phyloP scores from a whole-genome alignment of 371 early-diverging fungal species.

The Parasitella parasitica region DNA sequence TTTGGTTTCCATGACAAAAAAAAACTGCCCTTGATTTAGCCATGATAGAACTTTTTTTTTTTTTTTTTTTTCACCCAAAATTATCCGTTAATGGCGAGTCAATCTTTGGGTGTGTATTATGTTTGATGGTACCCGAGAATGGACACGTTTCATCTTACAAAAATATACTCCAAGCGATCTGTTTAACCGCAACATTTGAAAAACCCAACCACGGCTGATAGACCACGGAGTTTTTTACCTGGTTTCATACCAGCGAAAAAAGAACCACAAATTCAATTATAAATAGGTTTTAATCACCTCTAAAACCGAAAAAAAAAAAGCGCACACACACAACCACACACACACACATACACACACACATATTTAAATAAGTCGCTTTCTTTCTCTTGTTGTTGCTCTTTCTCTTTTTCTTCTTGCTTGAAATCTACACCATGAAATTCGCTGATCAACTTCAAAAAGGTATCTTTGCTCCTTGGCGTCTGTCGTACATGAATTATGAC shows the following conservation, averaged over 20 bases:
- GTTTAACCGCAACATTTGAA: neutral
- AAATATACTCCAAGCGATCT: neutral
- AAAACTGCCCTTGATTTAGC: neutral
- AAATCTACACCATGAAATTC: constrained; percentile 25
- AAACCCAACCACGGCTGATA: constrained; percentile 10
- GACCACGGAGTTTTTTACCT: neutral
- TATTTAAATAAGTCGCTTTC: neutral
- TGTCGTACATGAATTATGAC: constrained; percentile 40
- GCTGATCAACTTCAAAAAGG: constrained; percentile 30
- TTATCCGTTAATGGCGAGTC: neutral
- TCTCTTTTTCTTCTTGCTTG: neutral
- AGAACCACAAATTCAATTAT: neutral
- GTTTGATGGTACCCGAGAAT: neutral
- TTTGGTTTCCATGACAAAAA: too few relatives aligned
- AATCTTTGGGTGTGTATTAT: neutral
- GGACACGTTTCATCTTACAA: neutral
- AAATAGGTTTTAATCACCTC: constrained; percentile 2
- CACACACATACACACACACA: too few relatives aligned
- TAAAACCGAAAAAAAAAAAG: neutral
- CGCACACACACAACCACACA: neutral
- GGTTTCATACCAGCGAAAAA: constrained; percentile 3
- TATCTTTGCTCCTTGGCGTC: constrained; percentile 44
- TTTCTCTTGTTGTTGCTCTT: neutral
- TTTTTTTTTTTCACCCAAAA: neutral
- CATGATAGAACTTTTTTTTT: neutral